These are phyloP conservation scores for Botrytis byssoidea DNA, from an alignment of 2,329 filamentous ascomycete species.

Conservation along the genomic window DNA sequence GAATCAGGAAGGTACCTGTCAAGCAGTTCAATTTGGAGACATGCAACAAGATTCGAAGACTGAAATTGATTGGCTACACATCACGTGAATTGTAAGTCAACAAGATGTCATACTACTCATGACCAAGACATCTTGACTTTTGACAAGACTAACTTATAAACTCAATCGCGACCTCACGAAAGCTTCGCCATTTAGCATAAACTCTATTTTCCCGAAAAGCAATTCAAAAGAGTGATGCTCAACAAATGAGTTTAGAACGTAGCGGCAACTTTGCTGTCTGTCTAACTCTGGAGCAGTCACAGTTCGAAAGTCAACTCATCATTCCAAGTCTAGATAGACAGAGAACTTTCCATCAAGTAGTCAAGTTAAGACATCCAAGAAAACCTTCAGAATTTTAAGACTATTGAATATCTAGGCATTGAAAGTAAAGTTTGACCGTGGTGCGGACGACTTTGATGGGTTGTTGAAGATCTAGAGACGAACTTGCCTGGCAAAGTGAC, in stretches of 20 bases:
- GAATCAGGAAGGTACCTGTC: background rate
- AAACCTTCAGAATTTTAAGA: rapidly evolving
- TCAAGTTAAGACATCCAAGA: too few species aligned
- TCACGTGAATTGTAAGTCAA: background rate
- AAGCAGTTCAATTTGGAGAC: background rate
- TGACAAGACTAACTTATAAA: background rate
- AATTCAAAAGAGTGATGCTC: background rate
- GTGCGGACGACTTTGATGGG: background rate
- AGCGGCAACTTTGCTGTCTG: background rate
- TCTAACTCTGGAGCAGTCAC: background rate
- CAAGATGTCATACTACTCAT: background rate
- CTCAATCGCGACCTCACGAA: background rate
- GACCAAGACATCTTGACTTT: background rate
- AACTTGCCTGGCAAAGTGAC: background rate
- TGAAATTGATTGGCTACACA: background rate
- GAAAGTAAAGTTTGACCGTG: background rate
- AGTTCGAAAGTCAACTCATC: background rate
- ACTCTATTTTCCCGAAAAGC: background rate
- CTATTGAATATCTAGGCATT: too few species aligned
- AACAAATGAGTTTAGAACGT: background rate
- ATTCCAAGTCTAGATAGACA: background rate
- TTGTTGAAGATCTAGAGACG: background rate
- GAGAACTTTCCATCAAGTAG: background rate
- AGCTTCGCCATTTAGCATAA: background rate
- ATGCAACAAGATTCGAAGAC: background rate